Evolutionary conservation across 208 protist genomes (phyloP).

Genomic region (Leishmania gerbilli): DNA sequence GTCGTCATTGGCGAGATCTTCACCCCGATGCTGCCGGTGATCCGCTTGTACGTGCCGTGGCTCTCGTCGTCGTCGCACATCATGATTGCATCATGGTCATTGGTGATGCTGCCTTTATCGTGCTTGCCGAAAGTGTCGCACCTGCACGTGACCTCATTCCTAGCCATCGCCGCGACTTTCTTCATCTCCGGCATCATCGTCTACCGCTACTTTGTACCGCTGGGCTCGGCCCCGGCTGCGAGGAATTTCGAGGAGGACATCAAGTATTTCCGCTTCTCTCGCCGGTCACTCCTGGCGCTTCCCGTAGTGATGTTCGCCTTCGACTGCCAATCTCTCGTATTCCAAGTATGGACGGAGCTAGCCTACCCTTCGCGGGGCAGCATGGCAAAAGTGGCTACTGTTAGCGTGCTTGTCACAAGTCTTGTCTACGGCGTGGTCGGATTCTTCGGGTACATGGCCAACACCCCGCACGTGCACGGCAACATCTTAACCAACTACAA

Average conservation of each 20-base stretch:
- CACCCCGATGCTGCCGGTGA: slow-evolving; percentile 48
- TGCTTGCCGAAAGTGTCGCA: slow-evolving; percentile 50
- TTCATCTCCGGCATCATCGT: slow-evolving; percentile 57
- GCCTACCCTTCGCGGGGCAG: slow-evolving; percentile 24
- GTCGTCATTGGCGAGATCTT: slow-evolving; percentile 72
- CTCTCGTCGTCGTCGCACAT: slow-evolving; percentile 37
- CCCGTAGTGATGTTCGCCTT: slow-evolving; percentile 80
- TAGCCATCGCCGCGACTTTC: slow-evolving; percentile 60
- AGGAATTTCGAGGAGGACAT: slow-evolving; percentile 10
- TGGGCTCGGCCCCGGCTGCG: not conserved
- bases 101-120: slow-evolving; percentile 64
- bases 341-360: slow-evolving; percentile 61
- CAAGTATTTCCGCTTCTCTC: slow-evolving; percentile 49
- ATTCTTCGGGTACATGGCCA: slow-evolving; percentile 61
- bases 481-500: slow-evolving; percentile 81
- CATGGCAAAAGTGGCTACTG: slow-evolving; percentile 59
- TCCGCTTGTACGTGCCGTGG: slow-evolving; percentile 48
- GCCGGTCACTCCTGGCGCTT: slow-evolving; percentile 39
- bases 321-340: slow-evolving; percentile 74
- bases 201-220: slow-evolving; percentile 62
- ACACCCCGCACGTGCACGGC: slow-evolving; percentile 53
- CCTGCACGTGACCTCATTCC: slow-evolving; percentile 48
- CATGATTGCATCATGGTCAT: slow-evolving; percentile 44
- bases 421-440: slow-evolving; percentile 59
- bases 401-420: slow-evolving; percentile 57